These are phyloP conservation scores for Botrytis fragariae DNA, from an alignment of 2,329 filamentous ascomycete genomes.

Conservation along the genomic window DNA sequence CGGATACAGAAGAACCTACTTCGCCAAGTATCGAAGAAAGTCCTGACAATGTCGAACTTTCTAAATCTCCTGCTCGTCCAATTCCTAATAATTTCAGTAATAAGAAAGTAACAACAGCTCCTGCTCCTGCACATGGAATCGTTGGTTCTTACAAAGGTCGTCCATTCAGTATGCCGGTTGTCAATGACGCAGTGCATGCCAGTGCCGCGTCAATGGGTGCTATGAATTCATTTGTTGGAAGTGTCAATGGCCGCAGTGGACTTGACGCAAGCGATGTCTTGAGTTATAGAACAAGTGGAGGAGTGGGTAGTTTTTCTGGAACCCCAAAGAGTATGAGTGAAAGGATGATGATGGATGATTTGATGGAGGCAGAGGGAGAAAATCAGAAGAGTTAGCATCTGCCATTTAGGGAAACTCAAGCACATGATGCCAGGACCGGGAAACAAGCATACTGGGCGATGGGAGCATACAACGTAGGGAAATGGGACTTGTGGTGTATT, in stretches of 20 bases:
- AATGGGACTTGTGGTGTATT: neutral
- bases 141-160: slow-evolving; percentile 54
- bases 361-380: slow-evolving; percentile 27
- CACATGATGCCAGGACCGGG: neutral
- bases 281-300: slow-evolving; percentile 31
- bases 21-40: slow-evolving; percentile 8
- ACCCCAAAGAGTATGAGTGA: slow-evolving; percentile 36
- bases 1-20: slow-evolving; percentile 15
- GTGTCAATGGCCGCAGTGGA: slow-evolving; percentile 40
- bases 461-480: neutral
- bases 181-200: slow-evolving; percentile 50
- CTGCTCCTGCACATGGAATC: slow-evolving; percentile 20
- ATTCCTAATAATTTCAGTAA: neutral
- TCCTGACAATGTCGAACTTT: slow-evolving; percentile 14
- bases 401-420: neutral
- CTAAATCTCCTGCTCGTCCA: slow-evolving; percentile 20
- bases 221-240: slow-evolving; percentile 52
- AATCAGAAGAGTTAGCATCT: neutral
- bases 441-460: neutral
- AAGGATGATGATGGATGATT: slow-evolving; percentile 37
- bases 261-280: slow-evolving; percentile 34
- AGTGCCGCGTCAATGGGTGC: slow-evolving; percentile 49
- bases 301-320: slow-evolving; percentile 29
- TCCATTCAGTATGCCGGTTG: slow-evolving; percentile 52
- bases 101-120: slow-evolving; percentile 1